A percentile compares a stretch with the other conserved stretches of the same genome.
Conservation (phyloP, 2,329 filamentous ascomycete species). For the Sclerotinia borealis region DNA sequence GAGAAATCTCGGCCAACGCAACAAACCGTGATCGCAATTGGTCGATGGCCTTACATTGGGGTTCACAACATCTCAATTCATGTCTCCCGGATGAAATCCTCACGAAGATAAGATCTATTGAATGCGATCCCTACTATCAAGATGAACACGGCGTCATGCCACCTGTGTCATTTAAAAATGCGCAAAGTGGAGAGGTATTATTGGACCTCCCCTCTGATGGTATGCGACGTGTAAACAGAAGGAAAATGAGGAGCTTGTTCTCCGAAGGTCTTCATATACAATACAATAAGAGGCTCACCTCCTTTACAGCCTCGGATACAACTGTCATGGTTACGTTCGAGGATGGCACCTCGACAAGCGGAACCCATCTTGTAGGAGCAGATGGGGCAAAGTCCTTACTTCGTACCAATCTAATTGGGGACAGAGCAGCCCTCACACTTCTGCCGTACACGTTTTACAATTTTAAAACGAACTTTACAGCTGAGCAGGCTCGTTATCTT, state of each 20-base stretch:
- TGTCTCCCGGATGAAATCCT: conserved; percentile 3
- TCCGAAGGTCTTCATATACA: background rate
- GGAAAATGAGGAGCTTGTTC: conserved; percentile 2
- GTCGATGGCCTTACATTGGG: conserved; percentile 9
- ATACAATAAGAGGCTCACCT: background rate
- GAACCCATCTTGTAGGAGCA: conserved; percentile 35
- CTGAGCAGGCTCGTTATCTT: conserved; percentile 6
- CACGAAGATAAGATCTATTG: background rate
- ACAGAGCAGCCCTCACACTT: conserved; percentile 17
- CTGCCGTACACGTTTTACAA: background rate
- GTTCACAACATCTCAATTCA: background rate
- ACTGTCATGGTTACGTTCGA: background rate
- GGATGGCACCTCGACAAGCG: conserved; percentile 15
- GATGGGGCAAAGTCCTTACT: conserved; percentile 35
- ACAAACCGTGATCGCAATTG: background rate
- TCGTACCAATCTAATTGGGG: conserved; percentile 17
- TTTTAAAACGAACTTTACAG: background rate
- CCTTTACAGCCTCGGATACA: background rate
- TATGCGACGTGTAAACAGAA: background rate
- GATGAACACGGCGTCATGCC: background rate
- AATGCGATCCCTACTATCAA: background rate
- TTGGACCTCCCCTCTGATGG: background rate
- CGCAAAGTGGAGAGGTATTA: background rate
- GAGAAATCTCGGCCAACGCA: background rate
- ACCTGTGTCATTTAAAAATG: background rate